Base-by-base conservation (phyloP, 768 basidiomycete genomes). In the Termitomyces sp. region DNA sequence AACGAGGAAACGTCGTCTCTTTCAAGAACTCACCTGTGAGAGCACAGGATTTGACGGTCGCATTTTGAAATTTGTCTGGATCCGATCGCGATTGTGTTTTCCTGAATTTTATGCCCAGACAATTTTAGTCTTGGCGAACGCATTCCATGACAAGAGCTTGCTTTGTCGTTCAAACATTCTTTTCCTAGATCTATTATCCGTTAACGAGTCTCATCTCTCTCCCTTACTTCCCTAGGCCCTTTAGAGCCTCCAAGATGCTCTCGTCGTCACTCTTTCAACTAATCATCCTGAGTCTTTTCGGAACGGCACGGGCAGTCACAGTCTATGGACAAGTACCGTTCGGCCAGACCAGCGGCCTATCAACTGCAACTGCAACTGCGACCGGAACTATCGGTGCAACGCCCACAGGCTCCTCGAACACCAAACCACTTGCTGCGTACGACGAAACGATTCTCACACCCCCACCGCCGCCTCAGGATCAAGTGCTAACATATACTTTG, bases 381-480 rank as follows among this genome's bases (percentile, higher is more conserved):
- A 36, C 54, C 28, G 33, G 20, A 20, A 10, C 3, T 47, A 9
- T 38, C 59, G 7, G 53, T 54, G 50, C 69, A 71, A 14, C 42
- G 14, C 45, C 49, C 38, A 43, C 44, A 58, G 35, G 64, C 68
- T 7, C 70, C 70, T 13, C 61, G 70, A 1, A 61, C 72, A 18
- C 61, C 71, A 10, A 77, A 0, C 72, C 30, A 72, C 4, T 63
- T 71, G 8, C 77, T 81, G 80, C 81, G 0, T 84, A 84, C 66
- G 79, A 87, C 65, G 71, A 76, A 45, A 79, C 79, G 0, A 60
- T 73, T 2, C 73, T 88, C 16, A 68, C 56, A 16, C 75, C 85
- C 0, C 85, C 85, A 16, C 65, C 80, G 1, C 63, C 82, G 2
- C 83, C 84, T 2, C 69, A 59, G 44, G 79, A 80, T 4, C 62